A percentile compares a stretch with the other conserved stretches of the same genome.
Conservation (phyloP, 2,329 filamentous ascomycete genomes). For the Daldinia sp. region DNA sequence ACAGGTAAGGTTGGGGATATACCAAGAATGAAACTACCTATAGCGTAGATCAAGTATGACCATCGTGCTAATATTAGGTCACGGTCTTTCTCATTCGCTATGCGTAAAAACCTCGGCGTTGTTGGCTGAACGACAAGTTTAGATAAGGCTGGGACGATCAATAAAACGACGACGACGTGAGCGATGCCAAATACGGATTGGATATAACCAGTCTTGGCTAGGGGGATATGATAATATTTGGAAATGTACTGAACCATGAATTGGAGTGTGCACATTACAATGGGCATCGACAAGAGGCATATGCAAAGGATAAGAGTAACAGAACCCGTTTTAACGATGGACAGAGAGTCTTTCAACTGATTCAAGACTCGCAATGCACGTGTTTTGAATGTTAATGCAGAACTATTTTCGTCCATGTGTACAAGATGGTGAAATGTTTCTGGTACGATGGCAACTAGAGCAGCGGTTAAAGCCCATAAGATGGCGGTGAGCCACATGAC, state of each 20-base stretch:
- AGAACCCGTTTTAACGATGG: conserved; percentile 36
- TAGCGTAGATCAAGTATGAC: conserved; percentile 37
- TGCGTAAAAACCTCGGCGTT: conserved; percentile 36
- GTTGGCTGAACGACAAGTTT: conserved; percentile 34
- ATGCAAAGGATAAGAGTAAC: conserved; percentile 38
- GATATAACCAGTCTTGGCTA: conserved; percentile 46
- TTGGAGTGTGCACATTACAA: conserved; percentile 38
- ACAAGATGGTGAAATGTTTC: conserved; percentile 39
- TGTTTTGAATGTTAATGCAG: conserved; percentile 8
- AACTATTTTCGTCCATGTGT: neutral
- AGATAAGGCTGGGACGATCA: conserved; percentile 42
- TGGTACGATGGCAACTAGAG: conserved; percentile 40
- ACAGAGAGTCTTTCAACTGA: conserved; percentile 37
- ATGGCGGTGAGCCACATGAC: conserved; percentile 43
- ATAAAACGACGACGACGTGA: conserved; percentile 39
- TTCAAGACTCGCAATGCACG: conserved; percentile 20
- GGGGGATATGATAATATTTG: conserved; percentile 43
- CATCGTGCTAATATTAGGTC: conserved; percentile 43
- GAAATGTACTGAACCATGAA: conserved; percentile 46
- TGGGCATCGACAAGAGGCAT: conserved; percentile 33
- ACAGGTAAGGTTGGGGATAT: conserved; percentile 39
- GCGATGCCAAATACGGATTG: conserved; percentile 45
- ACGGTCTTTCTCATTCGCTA: conserved; percentile 39
- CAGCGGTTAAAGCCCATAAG: conserved; percentile 28
- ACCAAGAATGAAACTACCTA: conserved; percentile 42